Evolutionary conservation across 257 asterid genomes (phyloP).

Genomic region (Scutellaria baicalensis): DNA sequence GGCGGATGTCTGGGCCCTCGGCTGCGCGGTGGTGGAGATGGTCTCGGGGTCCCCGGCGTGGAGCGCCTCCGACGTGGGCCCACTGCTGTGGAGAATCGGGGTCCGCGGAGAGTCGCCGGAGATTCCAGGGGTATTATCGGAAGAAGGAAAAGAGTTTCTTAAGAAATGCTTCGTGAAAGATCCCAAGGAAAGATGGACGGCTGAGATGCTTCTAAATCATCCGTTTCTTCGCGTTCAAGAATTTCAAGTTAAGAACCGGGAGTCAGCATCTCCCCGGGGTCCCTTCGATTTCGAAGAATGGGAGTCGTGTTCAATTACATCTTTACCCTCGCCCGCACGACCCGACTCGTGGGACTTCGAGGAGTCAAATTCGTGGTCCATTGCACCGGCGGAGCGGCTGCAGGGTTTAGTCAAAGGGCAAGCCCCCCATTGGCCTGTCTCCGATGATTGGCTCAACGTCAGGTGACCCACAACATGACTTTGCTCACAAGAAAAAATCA

Average conservation of each 20-base stretch:
- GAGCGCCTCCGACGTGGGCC: constrained; percentile 43
- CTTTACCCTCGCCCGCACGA: constrained; percentile 32
- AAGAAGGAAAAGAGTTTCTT: constrained; percentile 60
- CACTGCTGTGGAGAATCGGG: constrained; percentile 57
- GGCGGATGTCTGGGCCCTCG: constrained; percentile 86
- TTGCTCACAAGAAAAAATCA: not conserved
- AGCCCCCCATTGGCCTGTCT: constrained; percentile 40
- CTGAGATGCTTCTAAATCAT: constrained; percentile 80
- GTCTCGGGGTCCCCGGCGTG: constrained; percentile 53
- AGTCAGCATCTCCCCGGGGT: constrained; percentile 52
- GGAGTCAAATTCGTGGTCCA: constrained; percentile 13
- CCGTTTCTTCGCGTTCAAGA: constrained; percentile 40
- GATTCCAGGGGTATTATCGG: constrained; percentile 45
- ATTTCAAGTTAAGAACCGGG: not conserved
- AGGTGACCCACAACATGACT: constrained; percentile 41
- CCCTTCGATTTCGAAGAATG: constrained; percentile 72
- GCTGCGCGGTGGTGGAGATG: constrained; percentile 78
- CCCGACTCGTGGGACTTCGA: constrained; percentile 10
- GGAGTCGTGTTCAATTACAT: constrained; percentile 40
- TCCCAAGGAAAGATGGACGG: constrained; percentile 76
- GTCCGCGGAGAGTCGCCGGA: constrained; percentile 56
- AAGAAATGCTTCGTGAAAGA: constrained; percentile 51
- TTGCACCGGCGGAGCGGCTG: constrained; percentile 39
- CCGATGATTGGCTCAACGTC: constrained; percentile 60
- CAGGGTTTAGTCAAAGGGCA: constrained; percentile 16